Conservation (phyloP, 495 filamentous ascomycete species). For the Penicillium crystallinum region DNA sequence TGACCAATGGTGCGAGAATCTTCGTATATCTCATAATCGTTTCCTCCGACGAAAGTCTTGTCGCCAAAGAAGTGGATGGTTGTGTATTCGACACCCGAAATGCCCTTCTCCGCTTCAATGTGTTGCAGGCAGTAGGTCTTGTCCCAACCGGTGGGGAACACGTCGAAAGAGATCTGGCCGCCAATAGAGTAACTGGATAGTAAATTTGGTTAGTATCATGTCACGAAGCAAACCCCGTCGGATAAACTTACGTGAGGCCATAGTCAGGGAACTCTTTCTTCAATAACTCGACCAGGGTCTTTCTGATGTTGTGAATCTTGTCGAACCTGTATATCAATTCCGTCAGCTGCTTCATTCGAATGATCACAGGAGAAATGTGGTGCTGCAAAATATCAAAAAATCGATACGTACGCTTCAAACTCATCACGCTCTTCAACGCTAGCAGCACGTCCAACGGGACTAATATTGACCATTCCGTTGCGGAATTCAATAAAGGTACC, state of each 20-base stretch:
- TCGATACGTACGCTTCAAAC: slow-evolving; percentile 51
- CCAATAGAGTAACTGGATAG: slow-evolving; percentile 76
- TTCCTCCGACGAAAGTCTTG: slow-evolving; percentile 83
- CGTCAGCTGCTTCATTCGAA: slow-evolving; percentile 9
- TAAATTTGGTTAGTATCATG: neutral
- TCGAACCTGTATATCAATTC: slow-evolving; percentile 51
- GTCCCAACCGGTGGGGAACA: slow-evolving; percentile 96
- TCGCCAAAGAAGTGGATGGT: slow-evolving; percentile 98
- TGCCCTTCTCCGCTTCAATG: slow-evolving; percentile 72
- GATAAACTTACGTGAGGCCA: slow-evolving; percentile 70
- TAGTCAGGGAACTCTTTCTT: slow-evolving; percentile 76
- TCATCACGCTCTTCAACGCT: slow-evolving; percentile 71
- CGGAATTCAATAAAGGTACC: slow-evolving; percentile 96
- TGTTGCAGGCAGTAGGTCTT: slow-evolving; percentile 96
- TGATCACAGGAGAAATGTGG: neutral
- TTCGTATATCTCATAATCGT: slow-evolving; percentile 88
- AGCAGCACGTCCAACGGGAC: slow-evolving; percentile 88
- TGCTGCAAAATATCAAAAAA: neutral
- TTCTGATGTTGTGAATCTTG: slow-evolving; percentile 64
- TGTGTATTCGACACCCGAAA: slow-evolving; percentile 69
- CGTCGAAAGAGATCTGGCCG: slow-evolving; percentile 96
- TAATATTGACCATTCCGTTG: slow-evolving; percentile 96
- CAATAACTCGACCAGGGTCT: slow-evolving; percentile 65
- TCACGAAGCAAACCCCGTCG: neutral
- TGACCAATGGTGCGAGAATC: slow-evolving; percentile 82